Percentiles rank a stretch among this genome's conserved stretches.
phyloP scores from a whole-genome alignment of 2,329 filamentous ascomycete genomes.

The Diplodia scrobiculata region DNA sequence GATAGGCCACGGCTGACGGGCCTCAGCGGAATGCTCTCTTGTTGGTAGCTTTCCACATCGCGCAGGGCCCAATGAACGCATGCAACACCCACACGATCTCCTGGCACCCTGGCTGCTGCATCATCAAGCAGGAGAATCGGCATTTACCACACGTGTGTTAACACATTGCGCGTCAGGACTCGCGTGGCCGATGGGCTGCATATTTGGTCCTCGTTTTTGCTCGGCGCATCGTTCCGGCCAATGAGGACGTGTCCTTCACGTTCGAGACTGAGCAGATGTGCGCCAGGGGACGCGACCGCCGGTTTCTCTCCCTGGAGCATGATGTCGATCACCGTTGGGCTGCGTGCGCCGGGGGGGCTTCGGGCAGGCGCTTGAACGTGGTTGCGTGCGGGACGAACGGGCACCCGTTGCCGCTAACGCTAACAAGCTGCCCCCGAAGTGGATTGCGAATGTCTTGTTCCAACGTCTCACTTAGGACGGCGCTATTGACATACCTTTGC shows the following conservation, averaged over 20 bases:
- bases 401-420: conserved; percentile 9
- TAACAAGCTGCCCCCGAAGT: not conserved
- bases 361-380: conserved; percentile 3
- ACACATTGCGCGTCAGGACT: conserved; percentile 3
- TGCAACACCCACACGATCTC: not conserved
- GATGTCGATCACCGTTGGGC: conserved; percentile 20
- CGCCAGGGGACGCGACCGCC: conserved; percentile 10
- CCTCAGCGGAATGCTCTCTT: not conserved
- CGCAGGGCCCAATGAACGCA: not conserved
- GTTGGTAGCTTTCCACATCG: not conserved
- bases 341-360: not conserved
- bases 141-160: conserved; percentile 1
- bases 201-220: not conserved
- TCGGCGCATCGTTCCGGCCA: conserved; percentile 4
- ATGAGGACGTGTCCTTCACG: not conserved
- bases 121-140: conserved; percentile 4
- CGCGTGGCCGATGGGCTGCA: not conserved
- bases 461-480: not conserved
- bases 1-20: not conserved
- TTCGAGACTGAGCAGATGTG: not conserved
- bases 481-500: not conserved
- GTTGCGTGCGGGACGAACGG: not conserved
- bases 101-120: conserved; percentile 1
- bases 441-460: conserved; percentile 10
- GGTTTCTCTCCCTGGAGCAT: conserved; percentile 16